Percentiles rank a stretch among this genome's conserved stretches.
Conservation (phyloP, 179 eudicot genomes). For the Sideroxylon spinosum region DNA sequence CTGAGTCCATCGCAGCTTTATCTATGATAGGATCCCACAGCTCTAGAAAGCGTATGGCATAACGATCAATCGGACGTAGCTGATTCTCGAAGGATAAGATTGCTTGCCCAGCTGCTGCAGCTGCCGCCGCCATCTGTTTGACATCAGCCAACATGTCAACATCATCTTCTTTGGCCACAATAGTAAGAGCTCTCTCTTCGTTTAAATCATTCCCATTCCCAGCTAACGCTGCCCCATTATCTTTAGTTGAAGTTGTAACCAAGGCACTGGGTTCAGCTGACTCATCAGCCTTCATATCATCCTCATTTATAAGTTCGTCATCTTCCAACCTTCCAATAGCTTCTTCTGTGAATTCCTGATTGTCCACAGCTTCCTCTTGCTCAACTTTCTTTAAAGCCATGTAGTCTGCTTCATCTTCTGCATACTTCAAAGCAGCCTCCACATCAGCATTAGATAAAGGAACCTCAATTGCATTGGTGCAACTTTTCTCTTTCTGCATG, state of each 20-base stretch:
- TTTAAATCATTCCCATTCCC: constrained; percentile 38
- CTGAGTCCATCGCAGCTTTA: constrained; percentile 53
- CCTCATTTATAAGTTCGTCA: constrained; percentile 83
- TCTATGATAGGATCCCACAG: constrained; percentile 90
- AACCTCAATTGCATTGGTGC: constrained; percentile 36
- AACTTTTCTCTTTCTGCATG: constrained; percentile 45
- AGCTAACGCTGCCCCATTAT: constrained; percentile 23
- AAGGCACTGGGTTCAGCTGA: constrained; percentile 42
- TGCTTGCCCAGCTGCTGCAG: constrained; percentile 91
- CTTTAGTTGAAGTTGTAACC: constrained; percentile 38
- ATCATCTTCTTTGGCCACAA: constrained; percentile 75
- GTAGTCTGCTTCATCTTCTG: constrained; percentile 99
- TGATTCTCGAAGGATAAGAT: constrained; percentile 81
- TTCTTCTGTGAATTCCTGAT: constrained; percentile 96
- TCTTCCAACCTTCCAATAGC: constrained; percentile 75
- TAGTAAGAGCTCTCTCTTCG: constrained; percentile 53
- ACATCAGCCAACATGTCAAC: constrained; percentile 97
- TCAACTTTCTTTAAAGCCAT: constrained; percentile 98
- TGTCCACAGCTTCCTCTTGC: constrained; percentile 97
- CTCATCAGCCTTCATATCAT: constrained; percentile 56
- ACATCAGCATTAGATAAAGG: constrained; percentile 77
- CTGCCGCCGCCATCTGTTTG: constrained; percentile 98
- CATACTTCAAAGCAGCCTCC: constrained; percentile 96
- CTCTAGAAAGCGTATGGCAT: constrained; percentile 91
- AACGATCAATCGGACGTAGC: constrained; percentile 92